These are phyloP conservation scores for Xanthoconium separans DNA, from an alignment of 1,284 basidiomycete genomes.

Conservation along the genomic window DNA sequence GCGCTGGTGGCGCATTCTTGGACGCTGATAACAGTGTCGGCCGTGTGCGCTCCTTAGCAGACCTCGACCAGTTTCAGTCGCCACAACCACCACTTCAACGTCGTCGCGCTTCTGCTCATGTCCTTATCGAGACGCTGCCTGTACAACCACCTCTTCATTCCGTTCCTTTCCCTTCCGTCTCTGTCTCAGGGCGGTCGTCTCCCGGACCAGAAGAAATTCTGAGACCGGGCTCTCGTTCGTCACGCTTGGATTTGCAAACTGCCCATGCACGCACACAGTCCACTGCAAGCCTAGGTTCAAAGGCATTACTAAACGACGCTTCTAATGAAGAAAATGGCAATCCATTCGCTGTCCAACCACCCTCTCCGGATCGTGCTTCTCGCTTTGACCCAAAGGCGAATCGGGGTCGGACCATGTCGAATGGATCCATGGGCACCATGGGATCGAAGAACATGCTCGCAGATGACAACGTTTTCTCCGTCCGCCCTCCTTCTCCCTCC, in stretches of 20 bases:
- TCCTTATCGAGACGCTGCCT: slow-evolving; percentile 45
- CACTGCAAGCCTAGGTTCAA: slow-evolving; percentile 47
- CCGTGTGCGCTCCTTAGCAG: slow-evolving; percentile 45
- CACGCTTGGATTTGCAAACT: slow-evolving; percentile 31
- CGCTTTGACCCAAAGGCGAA: slow-evolving; percentile 41
- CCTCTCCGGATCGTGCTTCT: slow-evolving; percentile 36
- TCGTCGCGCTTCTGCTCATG: slow-evolving; percentile 48
- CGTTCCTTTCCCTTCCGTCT: slow-evolving; percentile 64
- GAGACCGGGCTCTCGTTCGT: slow-evolving; percentile 32
- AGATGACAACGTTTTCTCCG: slow-evolving; percentile 60
- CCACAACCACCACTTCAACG: slow-evolving; percentile 42
- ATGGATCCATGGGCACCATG: slow-evolving; percentile 39
- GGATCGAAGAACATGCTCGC: slow-evolving; percentile 31
- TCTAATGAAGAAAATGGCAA: slow-evolving; percentile 26
- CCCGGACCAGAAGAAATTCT: slow-evolving; percentile 40
- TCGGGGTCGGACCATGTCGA: slow-evolving; percentile 39
- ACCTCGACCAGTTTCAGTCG: slow-evolving; percentile 47
- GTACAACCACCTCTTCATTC: slow-evolving; percentile 45
- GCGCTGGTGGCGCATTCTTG: slow-evolving; percentile 45
- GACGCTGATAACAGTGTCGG: slow-evolving; percentile 37
- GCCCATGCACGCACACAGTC: slow-evolving; percentile 46
- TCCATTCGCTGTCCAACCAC: slow-evolving; percentile 29
- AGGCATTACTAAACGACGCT: slow-evolving; percentile 37
- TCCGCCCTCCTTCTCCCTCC: slow-evolving; percentile 56
- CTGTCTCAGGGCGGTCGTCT: slow-evolving; percentile 46